phyloP scores from a whole-genome alignment of 345 rosid species.

The Boechera divaricarpa region DNA sequence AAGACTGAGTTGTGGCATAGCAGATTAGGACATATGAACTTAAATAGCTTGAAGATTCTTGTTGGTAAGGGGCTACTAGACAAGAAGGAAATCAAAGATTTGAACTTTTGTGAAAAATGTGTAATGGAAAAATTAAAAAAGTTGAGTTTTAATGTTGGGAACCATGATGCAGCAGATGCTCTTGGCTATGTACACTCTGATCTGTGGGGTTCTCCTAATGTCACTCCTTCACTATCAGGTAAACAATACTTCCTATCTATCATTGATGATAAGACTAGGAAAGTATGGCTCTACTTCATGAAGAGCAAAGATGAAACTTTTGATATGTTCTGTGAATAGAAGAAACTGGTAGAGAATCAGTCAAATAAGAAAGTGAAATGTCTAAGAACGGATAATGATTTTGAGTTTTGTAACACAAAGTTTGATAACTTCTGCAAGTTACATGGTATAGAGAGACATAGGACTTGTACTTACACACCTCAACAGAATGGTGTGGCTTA shows the following conservation, averaged over 20 bases:
- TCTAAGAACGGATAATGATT: not conserved
- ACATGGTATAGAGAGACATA: not conserved
- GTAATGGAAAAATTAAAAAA: not conserved
- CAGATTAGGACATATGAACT: not conserved
- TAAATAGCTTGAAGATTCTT: no score
- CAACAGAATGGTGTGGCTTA: not conserved
- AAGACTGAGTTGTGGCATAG: not conserved
- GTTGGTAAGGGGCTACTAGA: no score
- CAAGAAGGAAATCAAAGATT: not conserved
- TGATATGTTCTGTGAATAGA: not conserved
- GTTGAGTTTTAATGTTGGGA: not conserved
- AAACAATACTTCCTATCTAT: not conserved
- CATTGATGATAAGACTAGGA: not conserved
- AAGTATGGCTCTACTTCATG: not conserved
- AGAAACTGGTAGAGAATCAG: not conserved
- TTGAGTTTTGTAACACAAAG: not conserved
- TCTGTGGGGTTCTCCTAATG: not conserved
- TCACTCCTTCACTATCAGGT: not conserved
- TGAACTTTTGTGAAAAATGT: not conserved
- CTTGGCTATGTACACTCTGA: not conserved
- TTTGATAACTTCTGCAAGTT: no score
- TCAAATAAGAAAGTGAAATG: rapidly evolving
- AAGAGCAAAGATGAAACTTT: not conserved
- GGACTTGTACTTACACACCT: not conserved
- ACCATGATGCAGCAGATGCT: rapidly evolving